A percentile compares a stretch with the other conserved stretches of the same genome.
Conservation (phyloP, 2,329 filamentous ascomycete species). For the Paramyrothecium roridum region DNA sequence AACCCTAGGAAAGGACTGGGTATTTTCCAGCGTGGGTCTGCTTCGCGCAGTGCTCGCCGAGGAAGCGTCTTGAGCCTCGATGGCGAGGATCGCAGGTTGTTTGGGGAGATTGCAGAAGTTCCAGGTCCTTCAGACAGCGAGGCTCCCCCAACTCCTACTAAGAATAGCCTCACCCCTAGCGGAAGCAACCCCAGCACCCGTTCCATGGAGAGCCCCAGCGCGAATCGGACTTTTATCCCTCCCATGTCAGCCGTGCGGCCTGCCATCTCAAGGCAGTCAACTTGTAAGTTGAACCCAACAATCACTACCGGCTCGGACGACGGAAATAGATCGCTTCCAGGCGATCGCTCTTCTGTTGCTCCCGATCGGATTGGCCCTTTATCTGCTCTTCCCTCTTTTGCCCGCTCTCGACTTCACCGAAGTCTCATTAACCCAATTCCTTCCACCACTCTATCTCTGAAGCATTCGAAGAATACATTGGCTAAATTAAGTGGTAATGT, state of each 20-base stretch:
- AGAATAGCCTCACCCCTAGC: constrained; percentile 52
- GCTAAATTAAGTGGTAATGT: constrained; percentile 46
- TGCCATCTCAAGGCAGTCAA: constrained; percentile 31
- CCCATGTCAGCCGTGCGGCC: constrained; percentile 39
- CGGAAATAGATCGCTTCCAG: not conserved
- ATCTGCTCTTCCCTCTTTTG: constrained; percentile 35
- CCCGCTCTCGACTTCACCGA: constrained; percentile 23
- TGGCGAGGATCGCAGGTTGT: constrained; percentile 64
- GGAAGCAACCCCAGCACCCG: constrained; percentile 33
- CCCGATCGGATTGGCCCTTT: constrained; percentile 15
- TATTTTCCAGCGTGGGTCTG: constrained; percentile 60
- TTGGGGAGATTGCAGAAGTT: constrained; percentile 25
- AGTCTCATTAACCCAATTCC: constrained; percentile 22
- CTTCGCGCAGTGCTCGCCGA: constrained; percentile 41
- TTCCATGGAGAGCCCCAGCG: constrained; percentile 42
- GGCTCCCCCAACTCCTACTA: constrained; percentile 91
- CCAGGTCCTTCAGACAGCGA: constrained; percentile 45
- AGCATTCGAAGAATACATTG: constrained; percentile 35
- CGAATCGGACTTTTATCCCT: constrained; percentile 38
- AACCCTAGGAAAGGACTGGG: constrained; percentile 60
- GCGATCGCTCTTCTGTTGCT: too few relatives aligned
- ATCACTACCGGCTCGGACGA: constrained; percentile 7
- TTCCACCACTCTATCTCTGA: constrained; percentile 27
- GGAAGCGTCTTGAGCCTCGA: constrained; percentile 80
- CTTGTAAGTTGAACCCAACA: constrained; percentile 40